Conservation (phyloP, 192 early-diverging fungal genomes). For the Backusella luteola region DNA sequence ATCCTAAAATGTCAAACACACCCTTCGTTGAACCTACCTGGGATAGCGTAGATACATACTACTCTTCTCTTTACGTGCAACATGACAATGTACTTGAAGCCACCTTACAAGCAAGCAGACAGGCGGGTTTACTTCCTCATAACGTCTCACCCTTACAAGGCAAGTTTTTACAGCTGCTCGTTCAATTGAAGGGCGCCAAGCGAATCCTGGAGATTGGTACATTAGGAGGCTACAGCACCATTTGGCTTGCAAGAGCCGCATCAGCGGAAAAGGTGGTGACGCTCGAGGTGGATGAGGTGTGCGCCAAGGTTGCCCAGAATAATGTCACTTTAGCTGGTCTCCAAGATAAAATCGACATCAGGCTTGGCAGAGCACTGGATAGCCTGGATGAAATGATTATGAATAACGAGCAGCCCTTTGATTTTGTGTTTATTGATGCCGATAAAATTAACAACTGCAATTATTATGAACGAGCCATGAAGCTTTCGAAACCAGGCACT, state of each 20-base stretch:
- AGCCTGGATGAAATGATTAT: not conserved
- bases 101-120: not conserved
- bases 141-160: not conserved
- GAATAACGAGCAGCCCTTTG: not conserved
- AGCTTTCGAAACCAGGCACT: not conserved
- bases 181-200: not conserved
- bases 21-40: not conserved
- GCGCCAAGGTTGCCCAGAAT: not conserved
- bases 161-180: not conserved
- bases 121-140: not conserved
- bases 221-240: not conserved
- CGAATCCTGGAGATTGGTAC: not conserved
- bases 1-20: not conserved
- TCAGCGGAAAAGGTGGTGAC: not conserved
- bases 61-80: not conserved
- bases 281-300: not conserved
- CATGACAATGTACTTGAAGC: not conserved
- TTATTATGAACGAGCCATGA: not conserved
- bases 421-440: conserved; percentile 1
- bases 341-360: not conserved
- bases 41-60: not conserved
- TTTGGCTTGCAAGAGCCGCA: not conserved
- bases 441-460: not conserved
- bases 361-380: not conserved
- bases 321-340: not conserved